These are phyloP conservation scores for Zymoseptoria ardabiliae DNA, from an alignment of 2,329 filamentous ascomycete genomes.

Conservation along the genomic window DNA sequence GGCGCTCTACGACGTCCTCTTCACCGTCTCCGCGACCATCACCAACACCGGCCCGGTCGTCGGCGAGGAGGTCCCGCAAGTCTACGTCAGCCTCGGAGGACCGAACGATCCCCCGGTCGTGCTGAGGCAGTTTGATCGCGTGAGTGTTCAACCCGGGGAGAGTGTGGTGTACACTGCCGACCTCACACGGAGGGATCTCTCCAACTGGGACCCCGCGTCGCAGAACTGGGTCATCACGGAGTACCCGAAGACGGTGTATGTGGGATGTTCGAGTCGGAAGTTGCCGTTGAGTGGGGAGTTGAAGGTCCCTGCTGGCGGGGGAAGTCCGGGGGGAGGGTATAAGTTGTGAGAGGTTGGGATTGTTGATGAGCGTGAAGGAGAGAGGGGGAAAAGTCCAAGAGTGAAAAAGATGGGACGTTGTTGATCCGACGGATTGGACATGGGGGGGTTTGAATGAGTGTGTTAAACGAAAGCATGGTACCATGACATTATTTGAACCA, in stretches of 20 bases:
- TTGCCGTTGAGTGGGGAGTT: conserved; percentile 39
- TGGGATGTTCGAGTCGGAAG: conserved; percentile 53
- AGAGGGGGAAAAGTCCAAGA: too few species aligned
- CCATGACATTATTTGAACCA: too few species aligned
- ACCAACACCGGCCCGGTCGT: conserved; percentile 60
- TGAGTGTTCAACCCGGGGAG: conserved; percentile 64
- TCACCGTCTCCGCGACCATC: conserved; percentile 59
- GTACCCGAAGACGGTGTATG: conserved; percentile 53
- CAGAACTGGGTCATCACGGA: conserved; percentile 70
- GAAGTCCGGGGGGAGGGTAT: neutral
- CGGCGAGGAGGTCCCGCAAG: conserved; percentile 67
- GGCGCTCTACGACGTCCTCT: conserved; percentile 60
- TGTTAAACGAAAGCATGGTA: too few species aligned
- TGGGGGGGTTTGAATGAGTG: too few species aligned
- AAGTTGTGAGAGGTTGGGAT: neutral
- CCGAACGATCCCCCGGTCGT: conserved; percentile 58
- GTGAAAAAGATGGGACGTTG: too few species aligned
- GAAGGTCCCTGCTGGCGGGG: neutral
- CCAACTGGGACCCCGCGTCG: conserved; percentile 71
- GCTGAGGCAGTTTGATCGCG: conserved; percentile 74
- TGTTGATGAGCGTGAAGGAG: too few species aligned
- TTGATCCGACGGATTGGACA: too few species aligned
- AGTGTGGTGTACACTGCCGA: conserved; percentile 58
- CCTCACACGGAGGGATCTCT: conserved; percentile 72
- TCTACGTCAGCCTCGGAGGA: conserved; percentile 73